Evolutionary conservation across 352 stramenopile species (phyloP).

Genomic region (Lagenidium sp.): DNA sequence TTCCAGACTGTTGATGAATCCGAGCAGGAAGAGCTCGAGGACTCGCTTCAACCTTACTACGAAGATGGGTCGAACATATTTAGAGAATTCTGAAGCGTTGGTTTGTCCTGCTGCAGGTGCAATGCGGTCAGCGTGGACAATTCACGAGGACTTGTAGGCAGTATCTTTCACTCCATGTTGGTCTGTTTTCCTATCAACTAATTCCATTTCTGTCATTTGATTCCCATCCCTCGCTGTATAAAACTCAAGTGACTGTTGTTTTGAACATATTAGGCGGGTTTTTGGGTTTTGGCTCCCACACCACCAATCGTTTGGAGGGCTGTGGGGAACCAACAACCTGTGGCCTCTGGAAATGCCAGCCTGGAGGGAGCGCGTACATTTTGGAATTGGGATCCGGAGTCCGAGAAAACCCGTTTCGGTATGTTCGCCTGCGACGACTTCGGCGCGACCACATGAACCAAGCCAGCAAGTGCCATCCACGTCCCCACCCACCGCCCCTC

Average conservation of each 20-base stretch:
- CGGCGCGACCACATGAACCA: no score
- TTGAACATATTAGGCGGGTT: no score
- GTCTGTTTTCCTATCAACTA: background rate
- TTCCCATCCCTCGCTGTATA: no score
- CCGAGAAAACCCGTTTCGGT: conserved; percentile 42
- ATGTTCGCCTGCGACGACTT: no score
- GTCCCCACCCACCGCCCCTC: background rate
- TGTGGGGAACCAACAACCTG: no score
- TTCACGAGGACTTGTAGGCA: background rate
- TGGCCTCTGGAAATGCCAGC: no score
- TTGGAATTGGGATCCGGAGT: conserved; percentile 79
- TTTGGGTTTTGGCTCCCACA: conserved; percentile 1
- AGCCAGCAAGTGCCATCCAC: no score
- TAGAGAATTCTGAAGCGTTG: conserved; percentile 26
- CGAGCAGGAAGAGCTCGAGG: conserved; percentile 42
- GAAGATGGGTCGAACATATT: conserved; percentile 66
- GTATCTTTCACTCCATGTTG: background rate
- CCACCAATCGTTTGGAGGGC: background rate
- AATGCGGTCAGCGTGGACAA: background rate
- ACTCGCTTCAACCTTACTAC: conserved; percentile 43
- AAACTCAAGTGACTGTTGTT: no score
- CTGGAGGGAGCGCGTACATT: no score
- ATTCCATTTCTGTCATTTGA: background rate
- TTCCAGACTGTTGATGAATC: conserved; percentile 49
- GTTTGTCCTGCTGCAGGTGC: background rate